Evolutionary conservation across 192 early-diverging fungal species (phyloP).

Genomic region (Backusella morwellensis): DNA sequence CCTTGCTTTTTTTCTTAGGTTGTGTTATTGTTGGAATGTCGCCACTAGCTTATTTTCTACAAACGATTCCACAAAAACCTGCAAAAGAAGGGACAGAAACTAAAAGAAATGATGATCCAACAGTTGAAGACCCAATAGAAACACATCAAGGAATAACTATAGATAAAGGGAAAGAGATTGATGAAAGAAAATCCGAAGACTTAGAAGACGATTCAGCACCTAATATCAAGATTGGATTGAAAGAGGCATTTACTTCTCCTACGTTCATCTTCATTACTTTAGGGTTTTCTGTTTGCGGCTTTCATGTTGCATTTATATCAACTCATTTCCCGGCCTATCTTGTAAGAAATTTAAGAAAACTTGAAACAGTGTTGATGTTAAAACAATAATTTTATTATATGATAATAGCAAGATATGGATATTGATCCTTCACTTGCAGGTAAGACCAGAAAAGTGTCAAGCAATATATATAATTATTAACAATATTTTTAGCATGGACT

Average conservation of each 20-base stretch:
- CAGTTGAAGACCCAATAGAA: background rate
- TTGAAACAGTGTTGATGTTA: background rate
- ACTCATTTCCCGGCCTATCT: conserved; percentile 35
- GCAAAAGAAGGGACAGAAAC: background rate
- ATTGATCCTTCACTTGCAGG: conserved; percentile 19
- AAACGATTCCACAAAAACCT: conserved; percentile 11
- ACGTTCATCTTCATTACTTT: conserved; percentile 29
- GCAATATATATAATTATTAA: background rate
- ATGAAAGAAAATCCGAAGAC: background rate
- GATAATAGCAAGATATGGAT: conserved; percentile 10
- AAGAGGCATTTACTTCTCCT: conserved; percentile 17
- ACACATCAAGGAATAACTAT: background rate
- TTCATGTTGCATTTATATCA: conserved; percentile 30
- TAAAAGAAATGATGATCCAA: background rate
- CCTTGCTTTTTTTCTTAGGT: background rate
- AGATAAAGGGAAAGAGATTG: background rate
- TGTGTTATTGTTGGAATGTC: conserved; percentile 2
- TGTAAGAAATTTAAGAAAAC: conserved; percentile 1
- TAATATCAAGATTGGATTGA: conserved; percentile 17
- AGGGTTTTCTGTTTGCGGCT: conserved; percentile 32
- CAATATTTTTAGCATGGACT: conserved; percentile 23
- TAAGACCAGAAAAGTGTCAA: background rate
- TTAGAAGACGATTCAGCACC: background rate
- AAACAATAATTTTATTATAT: background rate
- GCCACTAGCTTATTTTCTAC: conserved; percentile 21